Conservation (phyloP, 2,329 filamentous ascomycete genomes). For the Calonectria ilicicola region DNA sequence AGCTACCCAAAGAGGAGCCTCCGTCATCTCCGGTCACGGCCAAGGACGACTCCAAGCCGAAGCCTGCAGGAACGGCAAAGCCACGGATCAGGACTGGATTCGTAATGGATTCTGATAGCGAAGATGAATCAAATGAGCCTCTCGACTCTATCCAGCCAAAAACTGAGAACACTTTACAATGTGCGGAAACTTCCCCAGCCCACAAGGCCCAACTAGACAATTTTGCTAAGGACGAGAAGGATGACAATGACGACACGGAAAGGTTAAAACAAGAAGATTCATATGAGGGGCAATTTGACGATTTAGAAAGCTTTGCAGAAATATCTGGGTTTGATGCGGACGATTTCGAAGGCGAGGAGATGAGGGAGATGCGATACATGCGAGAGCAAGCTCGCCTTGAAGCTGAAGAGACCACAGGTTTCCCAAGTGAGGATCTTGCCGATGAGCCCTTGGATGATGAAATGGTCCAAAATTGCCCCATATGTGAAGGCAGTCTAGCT, state of each 20-base stretch:
- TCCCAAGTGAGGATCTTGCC: constrained; percentile 50
- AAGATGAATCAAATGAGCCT: constrained; percentile 45
- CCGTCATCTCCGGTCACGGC: constrained; percentile 49
- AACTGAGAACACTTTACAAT: constrained; percentile 26
- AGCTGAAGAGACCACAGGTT: constrained; percentile 64
- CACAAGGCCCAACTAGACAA: constrained; percentile 33
- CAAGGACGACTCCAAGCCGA: constrained; percentile 24
- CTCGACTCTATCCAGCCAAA: constrained; percentile 15
- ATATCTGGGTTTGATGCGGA: constrained; percentile 70
- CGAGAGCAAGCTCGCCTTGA: constrained; percentile 78
- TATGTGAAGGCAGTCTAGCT: constrained; percentile 76
- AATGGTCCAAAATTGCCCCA: constrained; percentile 71
- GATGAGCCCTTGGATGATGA: constrained; percentile 48
- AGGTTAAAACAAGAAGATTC: constrained; percentile 47
- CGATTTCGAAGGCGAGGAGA: constrained; percentile 71
- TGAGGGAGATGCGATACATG: constrained; percentile 77
- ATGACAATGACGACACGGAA: constrained; percentile 26
- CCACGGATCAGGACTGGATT: constrained; percentile 64
- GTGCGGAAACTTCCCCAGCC: constrained; percentile 38
- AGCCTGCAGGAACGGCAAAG: constrained; percentile 38
- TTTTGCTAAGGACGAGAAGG: constrained; percentile 39
- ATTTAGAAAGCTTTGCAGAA: constrained; percentile 50
- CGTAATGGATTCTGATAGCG: constrained; percentile 76
- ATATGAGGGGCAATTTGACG: constrained; percentile 48
- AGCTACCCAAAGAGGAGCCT: constrained; percentile 36